Evolutionary conservation across 768 basidiomycete genomes (phyloP).

Genomic region (Rhizopogon roseolus): DNA sequence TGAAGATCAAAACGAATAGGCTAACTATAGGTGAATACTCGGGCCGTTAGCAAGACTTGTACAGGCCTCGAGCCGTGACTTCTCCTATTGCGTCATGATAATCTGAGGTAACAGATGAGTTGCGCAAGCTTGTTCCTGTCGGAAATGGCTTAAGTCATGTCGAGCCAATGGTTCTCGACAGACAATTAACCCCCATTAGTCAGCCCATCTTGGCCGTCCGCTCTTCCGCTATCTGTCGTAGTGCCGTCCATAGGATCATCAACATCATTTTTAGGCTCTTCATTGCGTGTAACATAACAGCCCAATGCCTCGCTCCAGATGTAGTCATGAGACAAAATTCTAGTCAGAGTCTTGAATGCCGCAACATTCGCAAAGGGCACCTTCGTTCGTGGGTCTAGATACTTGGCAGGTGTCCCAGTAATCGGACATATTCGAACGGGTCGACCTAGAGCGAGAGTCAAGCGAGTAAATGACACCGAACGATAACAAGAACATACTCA

Average conservation of each 20-base stretch:
- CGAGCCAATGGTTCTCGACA: not conserved
- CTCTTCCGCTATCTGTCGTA: not conserved
- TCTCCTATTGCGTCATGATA: too few relatives aligned
- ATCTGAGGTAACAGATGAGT: not conserved
- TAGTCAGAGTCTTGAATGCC: constrained; percentile 63
- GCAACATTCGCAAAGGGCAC: constrained; percentile 71
- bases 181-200: not conserved
- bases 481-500: constrained; percentile 36
- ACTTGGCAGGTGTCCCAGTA: constrained; percentile 73
- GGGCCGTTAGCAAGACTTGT: too few relatives aligned
- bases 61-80: too few relatives aligned
- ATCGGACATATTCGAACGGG: constrained; percentile 66
- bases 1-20: too few relatives aligned
- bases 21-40: too few relatives aligned
- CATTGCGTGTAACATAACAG: constrained; percentile 31
- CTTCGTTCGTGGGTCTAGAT: constrained; percentile 74
- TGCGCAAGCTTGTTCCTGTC: not conserved
- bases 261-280: not conserved
- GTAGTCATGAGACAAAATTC: constrained; percentile 61
- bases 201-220: constrained; percentile 1
- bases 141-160: not conserved
- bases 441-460: constrained; percentile 42
- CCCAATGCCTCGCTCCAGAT: constrained; percentile 49
- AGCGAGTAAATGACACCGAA: not conserved
- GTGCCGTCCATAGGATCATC: constrained; percentile 1